A percentile compares a stretch with the other conserved stretches of the same genome.
Evolutionary conservation across 495 filamentous ascomycete genomes (phyloP).

Genomic region (Neurospora tetraspora): DNA sequence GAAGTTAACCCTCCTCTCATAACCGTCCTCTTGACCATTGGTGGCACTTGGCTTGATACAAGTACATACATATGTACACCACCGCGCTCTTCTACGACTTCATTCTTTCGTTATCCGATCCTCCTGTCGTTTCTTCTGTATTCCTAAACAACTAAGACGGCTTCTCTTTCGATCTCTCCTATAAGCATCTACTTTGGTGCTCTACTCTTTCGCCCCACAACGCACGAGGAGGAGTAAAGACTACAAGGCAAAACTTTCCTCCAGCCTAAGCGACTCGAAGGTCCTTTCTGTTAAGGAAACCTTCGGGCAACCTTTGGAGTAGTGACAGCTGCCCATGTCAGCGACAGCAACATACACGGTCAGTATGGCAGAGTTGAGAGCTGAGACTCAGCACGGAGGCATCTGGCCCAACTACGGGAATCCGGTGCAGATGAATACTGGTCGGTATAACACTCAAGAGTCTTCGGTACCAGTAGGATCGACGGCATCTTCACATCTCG

Average conservation of each 20-base stretch:
- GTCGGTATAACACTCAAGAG: slow-evolving; percentile 36
- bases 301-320: slow-evolving; percentile 9
- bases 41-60: slow-evolving; percentile 36
- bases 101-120: slow-evolving; percentile 31
- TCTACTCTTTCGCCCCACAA: background rate
- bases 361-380: slow-evolving; percentile 47
- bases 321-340: slow-evolving; percentile 41
- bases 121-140: slow-evolving; percentile 16
- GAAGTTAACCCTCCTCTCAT: slow-evolving; percentile 30
- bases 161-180: background rate
- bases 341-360: slow-evolving; percentile 43
- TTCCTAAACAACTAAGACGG: background rate
- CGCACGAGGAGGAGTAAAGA: background rate
- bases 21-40: slow-evolving; percentile 36
- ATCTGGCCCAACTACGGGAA: slow-evolving; percentile 43
- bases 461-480: slow-evolving; percentile 28
- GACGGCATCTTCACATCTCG: slow-evolving; percentile 32
- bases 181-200: background rate
- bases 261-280: background rate
- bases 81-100: slow-evolving; percentile 21
- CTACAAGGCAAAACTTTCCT: background rate
- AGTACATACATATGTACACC: slow-evolving; percentile 34
- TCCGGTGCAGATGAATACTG: slow-evolving; percentile 34
- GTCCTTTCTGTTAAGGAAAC: slow-evolving; percentile 10
- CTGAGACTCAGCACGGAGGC: slow-evolving; percentile 38